phyloP scores from a whole-genome alignment of 305 asterid genomes.

The Fraxinus albicans region DNA sequence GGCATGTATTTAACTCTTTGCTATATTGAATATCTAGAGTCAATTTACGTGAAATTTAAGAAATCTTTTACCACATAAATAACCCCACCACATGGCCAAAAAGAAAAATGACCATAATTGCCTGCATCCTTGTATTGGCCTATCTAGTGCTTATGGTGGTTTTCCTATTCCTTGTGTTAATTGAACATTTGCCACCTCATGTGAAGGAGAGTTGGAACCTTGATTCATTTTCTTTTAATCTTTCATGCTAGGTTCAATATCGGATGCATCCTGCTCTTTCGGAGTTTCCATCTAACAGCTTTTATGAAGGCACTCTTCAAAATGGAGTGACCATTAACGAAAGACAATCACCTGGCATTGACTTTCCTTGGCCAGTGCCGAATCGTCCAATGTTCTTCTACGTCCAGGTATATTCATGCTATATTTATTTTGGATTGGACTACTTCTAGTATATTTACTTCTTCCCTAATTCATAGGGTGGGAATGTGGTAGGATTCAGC shows the following conservation, averaged over 20 bases:
- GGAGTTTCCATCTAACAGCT: conserved; percentile 98
- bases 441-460: not conserved
- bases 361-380: conserved; percentile 99
- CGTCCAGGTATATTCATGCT: conserved; percentile 73
- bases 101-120: not conserved
- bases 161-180: not conserved
- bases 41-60: conserved; percentile 1
- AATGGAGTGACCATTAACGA: conserved; percentile 96
- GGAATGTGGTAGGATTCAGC: not conserved
- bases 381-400: conserved; percentile 99
- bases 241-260: conserved; percentile 77
- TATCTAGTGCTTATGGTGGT: not conserved
- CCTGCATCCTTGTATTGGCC: not conserved
- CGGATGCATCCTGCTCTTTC: conserved; percentile 99
- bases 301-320: conserved; percentile 99
- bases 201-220: conserved; percentile 17
- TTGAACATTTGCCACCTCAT: not conserved
- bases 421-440: conserved; percentile 13
- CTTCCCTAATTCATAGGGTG: conserved; percentile 8
- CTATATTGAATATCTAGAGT: not conserved
- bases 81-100: not conserved
- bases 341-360: conserved; percentile 93
- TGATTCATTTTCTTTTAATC: not conserved
- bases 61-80: conserved; percentile 1
- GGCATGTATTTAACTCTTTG: not conserved